Evolutionary conservation across 2,329 filamentous ascomycete genomes (phyloP).

Genomic region (Penicillium vulpinum): DNA sequence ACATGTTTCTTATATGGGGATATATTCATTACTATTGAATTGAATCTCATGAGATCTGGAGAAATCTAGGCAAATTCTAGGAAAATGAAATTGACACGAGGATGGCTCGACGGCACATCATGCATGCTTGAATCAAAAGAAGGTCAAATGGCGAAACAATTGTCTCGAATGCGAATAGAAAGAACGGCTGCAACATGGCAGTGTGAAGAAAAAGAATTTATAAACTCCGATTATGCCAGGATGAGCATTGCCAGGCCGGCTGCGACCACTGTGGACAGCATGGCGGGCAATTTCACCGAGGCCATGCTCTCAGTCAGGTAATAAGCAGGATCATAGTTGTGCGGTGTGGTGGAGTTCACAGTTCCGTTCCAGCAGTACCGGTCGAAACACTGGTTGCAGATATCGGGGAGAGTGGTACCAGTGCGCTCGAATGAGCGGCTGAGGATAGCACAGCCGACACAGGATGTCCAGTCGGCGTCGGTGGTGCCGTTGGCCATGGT

Average conservation of each 20-base stretch:
- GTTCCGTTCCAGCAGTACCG: slow-evolving; percentile 95
- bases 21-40: not conserved
- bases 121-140: not conserved
- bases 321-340: slow-evolving; percentile 45
- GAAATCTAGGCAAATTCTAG: not conserved
- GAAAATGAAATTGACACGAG: not conserved
- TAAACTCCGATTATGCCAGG: slow-evolving; percentile 5
- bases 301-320: slow-evolving; percentile 11
- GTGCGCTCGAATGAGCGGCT: slow-evolving; percentile 73
- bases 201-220: not conserved
- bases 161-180: not conserved
- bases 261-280: slow-evolving; percentile 15
- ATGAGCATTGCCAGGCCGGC: slow-evolving; percentile 12
- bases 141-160: not conserved
- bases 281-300: slow-evolving; percentile 10
- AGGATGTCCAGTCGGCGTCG: slow-evolving; percentile 74
- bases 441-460: slow-evolving; percentile 85
- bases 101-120: not conserved
- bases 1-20: not conserved
- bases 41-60: not conserved
- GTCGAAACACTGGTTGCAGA: slow-evolving; percentile 74
- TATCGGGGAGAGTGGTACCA: slow-evolving; percentile 64
- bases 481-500: slow-evolving; percentile 80
- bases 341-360: slow-evolving; percentile 40
- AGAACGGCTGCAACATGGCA: not conserved